phyloP scores from a whole-genome alignment of 2,329 filamentous ascomycete genomes.

The Alternaria ethzedia region DNA sequence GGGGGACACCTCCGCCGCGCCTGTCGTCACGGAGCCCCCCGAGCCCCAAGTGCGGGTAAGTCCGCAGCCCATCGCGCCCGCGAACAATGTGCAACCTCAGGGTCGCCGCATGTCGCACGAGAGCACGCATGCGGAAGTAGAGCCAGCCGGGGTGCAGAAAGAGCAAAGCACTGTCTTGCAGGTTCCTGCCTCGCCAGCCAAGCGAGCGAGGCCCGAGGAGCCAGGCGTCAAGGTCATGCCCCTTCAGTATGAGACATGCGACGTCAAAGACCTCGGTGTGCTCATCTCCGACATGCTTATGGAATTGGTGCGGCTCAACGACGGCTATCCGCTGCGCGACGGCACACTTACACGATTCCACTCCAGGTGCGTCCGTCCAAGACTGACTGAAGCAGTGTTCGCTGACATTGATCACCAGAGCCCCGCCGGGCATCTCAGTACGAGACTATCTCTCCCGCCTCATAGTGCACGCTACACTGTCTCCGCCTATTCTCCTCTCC shows the following conservation, averaged over 20 bases:
- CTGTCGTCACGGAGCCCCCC: conserved; percentile 42
- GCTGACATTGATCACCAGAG: conserved; percentile 48
- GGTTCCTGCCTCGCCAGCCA: conserved; percentile 36
- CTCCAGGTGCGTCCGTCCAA: conserved; percentile 68
- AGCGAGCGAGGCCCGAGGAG: conserved; percentile 43
- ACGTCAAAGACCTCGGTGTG: conserved; percentile 84
- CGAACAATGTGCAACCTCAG: conserved; percentile 24
- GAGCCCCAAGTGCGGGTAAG: conserved; percentile 45
- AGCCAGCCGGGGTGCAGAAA: conserved; percentile 19
- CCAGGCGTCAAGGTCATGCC: conserved; percentile 67
- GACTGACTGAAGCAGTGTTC: background rate
- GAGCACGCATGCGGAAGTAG: conserved; percentile 15
- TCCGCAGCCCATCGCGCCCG: conserved; percentile 35
- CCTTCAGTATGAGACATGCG: conserved; percentile 78
- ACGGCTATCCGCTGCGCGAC: conserved; percentile 81
- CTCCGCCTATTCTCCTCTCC: conserved; percentile 90
- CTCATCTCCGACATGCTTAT: conserved; percentile 94
- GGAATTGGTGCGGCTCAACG: conserved; percentile 92
- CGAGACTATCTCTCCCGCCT: conserved; percentile 91
- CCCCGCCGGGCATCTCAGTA: conserved; percentile 90
- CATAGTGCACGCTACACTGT: conserved; percentile 91
- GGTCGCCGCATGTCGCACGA: conserved; percentile 16
- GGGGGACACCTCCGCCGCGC: conserved; percentile 42
- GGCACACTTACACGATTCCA: conserved; percentile 93
- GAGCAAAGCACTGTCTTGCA: conserved; percentile 24